Base-by-base conservation (phyloP, 495 filamentous ascomycete species). In the Aspergillus biplanus region DNA sequence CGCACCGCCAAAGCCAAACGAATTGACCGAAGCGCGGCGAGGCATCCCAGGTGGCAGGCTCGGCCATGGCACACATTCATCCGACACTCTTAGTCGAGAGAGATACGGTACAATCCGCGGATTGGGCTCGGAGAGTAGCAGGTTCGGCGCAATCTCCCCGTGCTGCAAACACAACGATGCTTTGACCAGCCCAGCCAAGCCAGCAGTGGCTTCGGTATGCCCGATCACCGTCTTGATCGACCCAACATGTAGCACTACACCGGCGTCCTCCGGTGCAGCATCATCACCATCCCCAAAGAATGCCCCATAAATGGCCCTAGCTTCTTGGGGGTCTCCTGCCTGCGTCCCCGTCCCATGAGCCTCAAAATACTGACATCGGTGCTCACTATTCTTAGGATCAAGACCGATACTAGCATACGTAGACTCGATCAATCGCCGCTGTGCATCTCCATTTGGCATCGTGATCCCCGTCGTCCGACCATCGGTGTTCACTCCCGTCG, bases 1-100 rank as follows among this genome's bases (percentile, higher is more conserved):
- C 15, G 81, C 78, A 32, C 87, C 87, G 13, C 87, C 87, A 64
- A 85, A 88, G 0, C 87, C 87, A 57, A 87, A 89, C 0, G 80
- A 85, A 31, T 80, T 79, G n/a, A 79, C 67, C 39, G 83, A 87
- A 0, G 77, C 82, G 39, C 87, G 77, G 13, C 82, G 82, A 0
- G 83, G 76, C 3, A 71, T 62, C 1, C 78, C 81, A 9, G 13
- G 7, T 1, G 21, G 31, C 4, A 62, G 12, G 6, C 8, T 11
- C 5, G 69, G 67, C 73, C 73, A 75, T 5, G 57, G 39, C 3
- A 32, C 15, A 1, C 53, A 34, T 32, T 34, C 16, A 6, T 64
- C 66, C 4, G 68, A 49, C 5, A 73, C 44, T 2, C 58, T 18
- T 0, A 73, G 54, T 27, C 62, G 33, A 4, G 34, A 5, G 12